Base-by-base conservation (phyloP, 1,284 basidiomycete genomes). In the Thelephora terrestris region DNA sequence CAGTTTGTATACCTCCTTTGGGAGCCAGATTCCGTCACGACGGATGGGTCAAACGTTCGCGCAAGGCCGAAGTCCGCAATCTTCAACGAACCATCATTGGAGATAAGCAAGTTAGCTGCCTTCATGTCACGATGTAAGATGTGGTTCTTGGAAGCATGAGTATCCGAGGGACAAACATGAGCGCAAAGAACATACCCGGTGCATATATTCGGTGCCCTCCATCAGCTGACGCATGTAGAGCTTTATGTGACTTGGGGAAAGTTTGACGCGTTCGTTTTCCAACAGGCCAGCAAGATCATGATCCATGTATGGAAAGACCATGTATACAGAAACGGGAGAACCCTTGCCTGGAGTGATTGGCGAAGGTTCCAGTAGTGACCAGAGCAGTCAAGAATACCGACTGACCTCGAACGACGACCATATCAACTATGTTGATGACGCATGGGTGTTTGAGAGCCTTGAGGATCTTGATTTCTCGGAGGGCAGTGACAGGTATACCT, bases 251-350 rank as follows among this genome's bases (percentile, higher is more conserved):
- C 85, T 90, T 32, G 84, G 81, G 43, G 76, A 74, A 14, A 91
- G 71, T 57, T 85, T 83, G 52, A 92, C 91, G 36, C 86, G 78
- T 47, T 88, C 85, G 61, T 96, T 96, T 64, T 94, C 89, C 47
- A 99, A 68, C 45, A 99, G 67, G 2, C 96, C 96, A 10, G 94
- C 93, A 21, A 99, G 78, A 67, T 99, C 95, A 62, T 99, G 96
- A 59, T 98, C 95, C 93, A 98, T 97, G 68, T 96, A 99, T 0
- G 95, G 95, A 62, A 98, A 98, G 29, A 98, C 94, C 94, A 99
- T 97, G 68, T 91, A 97, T 17, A 92, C 89, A 7, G 85, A 97
- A 36, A 92, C 75, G 40, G 84, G 78, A 36, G 65, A 61, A 25
- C 78, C 78, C 58, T 76, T 80, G 25, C 77, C 73, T 51, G 69